Percentiles rank a stretch among this genome's conserved stretches.
These are phyloP conservation scores for Geotrichum ghanense DNA, from an alignment of 805 yeast species.

Conservation along the genomic window DNA sequence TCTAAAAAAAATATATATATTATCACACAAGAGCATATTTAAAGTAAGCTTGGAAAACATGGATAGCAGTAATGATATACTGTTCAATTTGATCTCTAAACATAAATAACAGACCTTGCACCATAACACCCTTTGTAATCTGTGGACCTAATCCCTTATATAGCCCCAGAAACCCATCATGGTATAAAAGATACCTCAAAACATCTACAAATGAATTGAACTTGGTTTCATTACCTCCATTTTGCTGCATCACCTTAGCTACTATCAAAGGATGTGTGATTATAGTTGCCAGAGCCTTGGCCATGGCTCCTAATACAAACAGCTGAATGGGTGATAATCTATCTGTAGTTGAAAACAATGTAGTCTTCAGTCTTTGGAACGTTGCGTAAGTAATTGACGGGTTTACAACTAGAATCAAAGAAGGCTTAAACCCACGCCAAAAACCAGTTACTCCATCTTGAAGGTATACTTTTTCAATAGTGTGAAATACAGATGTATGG, in stretches of 20 bases:
- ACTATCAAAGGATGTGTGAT: slow-evolving; percentile 78
- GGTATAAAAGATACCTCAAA: slow-evolving; percentile 42
- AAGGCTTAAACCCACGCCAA: slow-evolving; percentile 78
- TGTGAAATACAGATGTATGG: slow-evolving; percentile 26
- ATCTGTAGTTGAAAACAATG: slow-evolving; percentile 31
- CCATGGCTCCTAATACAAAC: slow-evolving; percentile 64
- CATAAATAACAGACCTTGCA: slow-evolving; percentile 76
- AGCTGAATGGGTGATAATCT: slow-evolving; percentile 50
- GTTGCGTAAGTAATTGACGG: slow-evolving; percentile 84
- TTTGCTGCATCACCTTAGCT: slow-evolving; percentile 72
- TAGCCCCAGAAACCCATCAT: slow-evolving; percentile 52
- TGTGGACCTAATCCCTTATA: slow-evolving; percentile 81
- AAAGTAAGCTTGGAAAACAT: not conserved
- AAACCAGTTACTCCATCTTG: slow-evolving; percentile 61
- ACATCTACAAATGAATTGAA: slow-evolving; percentile 55
- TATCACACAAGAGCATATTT: no score
- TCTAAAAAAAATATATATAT: not conserved
- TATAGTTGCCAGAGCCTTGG: slow-evolving; percentile 70
- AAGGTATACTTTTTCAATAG: slow-evolving; percentile 40
- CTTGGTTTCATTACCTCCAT: slow-evolving; percentile 16
- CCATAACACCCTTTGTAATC: slow-evolving; percentile 66
- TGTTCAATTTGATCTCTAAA: slow-evolving; percentile 54
- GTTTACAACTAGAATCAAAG: slow-evolving; percentile 63
- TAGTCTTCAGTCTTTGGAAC: slow-evolving; percentile 51
- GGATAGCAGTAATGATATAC: slow-evolving; percentile 12